Percentiles rank a stretch among this genome's conserved stretches.
Conservation (phyloP, 1,284 basidiomycete species). For the Termitomyces sp. region DNA sequence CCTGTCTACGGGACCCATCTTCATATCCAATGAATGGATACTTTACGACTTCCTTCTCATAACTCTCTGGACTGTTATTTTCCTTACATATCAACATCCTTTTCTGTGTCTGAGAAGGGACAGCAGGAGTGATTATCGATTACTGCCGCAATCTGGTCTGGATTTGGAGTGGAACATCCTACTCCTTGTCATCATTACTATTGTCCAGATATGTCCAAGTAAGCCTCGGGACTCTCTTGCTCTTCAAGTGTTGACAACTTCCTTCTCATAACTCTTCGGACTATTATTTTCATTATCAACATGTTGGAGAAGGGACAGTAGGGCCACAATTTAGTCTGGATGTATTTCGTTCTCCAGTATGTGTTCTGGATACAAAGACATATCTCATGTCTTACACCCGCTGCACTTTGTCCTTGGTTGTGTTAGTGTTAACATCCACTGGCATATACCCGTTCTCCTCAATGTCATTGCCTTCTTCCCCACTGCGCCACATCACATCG, state of each 20-base stretch:
- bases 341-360: too few relatives aligned
- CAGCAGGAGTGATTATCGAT: conserved; percentile 1
- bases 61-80: conserved; percentile 8
- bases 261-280: conserved; percentile 9
- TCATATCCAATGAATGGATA: conserved; percentile 6
- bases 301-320: background rate
- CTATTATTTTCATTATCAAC: conserved; percentile 10
- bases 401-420: conserved; percentile 5
- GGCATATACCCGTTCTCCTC: conserved; percentile 6
- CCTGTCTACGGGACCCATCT: conserved; percentile 1
- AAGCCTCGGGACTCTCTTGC: background rate
- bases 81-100: conserved; percentile 11
- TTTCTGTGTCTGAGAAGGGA: conserved; percentile 5
- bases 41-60: conserved; percentile 9
- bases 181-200: conserved; percentile 1
- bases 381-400: conserved; percentile 7
- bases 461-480: conserved; percentile 12
- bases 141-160: conserved; percentile 9
- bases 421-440: conserved; percentile 9
- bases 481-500: conserved; percentile 10
- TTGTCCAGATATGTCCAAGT: background rate
- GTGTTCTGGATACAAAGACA: background rate
- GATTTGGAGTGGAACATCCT: conserved; percentile 10
- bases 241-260: background rate
- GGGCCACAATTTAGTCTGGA: conserved; percentile 12